These are phyloP conservation scores for Arthrobotrys musiformis DNA, from an alignment of 2,329 filamentous ascomycete species.

Conservation along the genomic window DNA sequence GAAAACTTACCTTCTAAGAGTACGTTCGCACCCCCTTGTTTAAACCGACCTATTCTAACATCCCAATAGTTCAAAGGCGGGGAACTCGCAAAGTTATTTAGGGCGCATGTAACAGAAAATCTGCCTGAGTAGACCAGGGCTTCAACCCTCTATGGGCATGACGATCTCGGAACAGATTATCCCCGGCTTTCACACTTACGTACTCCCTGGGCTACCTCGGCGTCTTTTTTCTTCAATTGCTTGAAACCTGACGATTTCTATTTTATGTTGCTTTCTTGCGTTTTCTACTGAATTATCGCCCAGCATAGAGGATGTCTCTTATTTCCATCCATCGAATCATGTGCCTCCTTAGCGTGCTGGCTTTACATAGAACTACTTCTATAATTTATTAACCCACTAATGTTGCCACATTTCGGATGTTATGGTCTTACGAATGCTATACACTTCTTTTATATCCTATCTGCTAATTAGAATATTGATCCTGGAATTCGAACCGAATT, in stretches of 20 bases:
- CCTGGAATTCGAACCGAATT: too few relatives aligned
- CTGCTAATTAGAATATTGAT: background rate
- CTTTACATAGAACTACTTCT: slow-evolving; percentile 25
- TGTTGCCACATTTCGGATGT: slow-evolving; percentile 55
- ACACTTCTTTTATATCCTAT: background rate
- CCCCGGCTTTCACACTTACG: background rate
- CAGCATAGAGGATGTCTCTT: slow-evolving; percentile 18
- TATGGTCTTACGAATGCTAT: background rate
- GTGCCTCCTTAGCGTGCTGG: slow-evolving; percentile 50
- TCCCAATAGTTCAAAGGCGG: slow-evolving; percentile 31
- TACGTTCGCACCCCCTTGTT: slow-evolving; percentile 2
- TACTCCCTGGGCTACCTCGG: background rate
- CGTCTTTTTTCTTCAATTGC: background rate
- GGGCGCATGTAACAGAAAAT: slow-evolving; percentile 12
- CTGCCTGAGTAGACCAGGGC: background rate
- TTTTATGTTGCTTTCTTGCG: background rate
- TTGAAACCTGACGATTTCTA: background rate
- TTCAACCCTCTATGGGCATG: background rate
- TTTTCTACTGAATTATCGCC: background rate
- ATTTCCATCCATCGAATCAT: slow-evolving; percentile 30
- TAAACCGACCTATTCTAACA: background rate
- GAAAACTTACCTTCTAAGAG: slow-evolving; percentile 38
- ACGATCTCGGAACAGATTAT: background rate
- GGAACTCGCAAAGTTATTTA: slow-evolving; percentile 28
- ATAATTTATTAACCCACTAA: slow-evolving; percentile 11